These are phyloP conservation scores for Combretum micranthum DNA, from an alignment of 345 rosid genomes.

Conservation along the genomic window DNA sequence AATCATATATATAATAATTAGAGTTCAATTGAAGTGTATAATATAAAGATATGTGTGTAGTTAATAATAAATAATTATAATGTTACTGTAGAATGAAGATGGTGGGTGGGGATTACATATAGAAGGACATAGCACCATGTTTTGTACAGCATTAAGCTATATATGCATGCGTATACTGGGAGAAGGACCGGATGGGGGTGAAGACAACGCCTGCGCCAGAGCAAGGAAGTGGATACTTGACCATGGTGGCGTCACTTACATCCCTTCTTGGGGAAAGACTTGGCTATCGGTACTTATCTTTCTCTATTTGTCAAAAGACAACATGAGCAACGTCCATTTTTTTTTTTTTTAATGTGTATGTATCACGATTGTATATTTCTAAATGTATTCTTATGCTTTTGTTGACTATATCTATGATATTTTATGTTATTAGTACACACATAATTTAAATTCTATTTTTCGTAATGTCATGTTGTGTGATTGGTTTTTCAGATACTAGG, in stretches of 20 bases:
- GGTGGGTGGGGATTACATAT: constrained; percentile 36
- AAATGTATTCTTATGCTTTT: constrained; percentile 1
- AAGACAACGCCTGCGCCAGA: constrained; percentile 22
- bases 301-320: too few species aligned
- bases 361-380: not conserved
- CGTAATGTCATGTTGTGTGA: not conserved
- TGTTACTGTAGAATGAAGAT: constrained; percentile 32
- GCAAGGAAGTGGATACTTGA: constrained; percentile 30
- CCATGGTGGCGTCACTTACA: constrained; percentile 23
- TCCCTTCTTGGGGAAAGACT: constrained; percentile 35
- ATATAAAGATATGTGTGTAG: too few species aligned
- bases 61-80: too few species aligned
- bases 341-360: not conserved
- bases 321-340: too few species aligned
- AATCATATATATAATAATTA: too few species aligned
- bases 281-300: constrained; percentile 23
- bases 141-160: constrained; percentile 24
- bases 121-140: constrained; percentile 34
- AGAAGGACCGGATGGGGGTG: constrained; percentile 26
- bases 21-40: too few species aligned
- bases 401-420: too few species aligned
- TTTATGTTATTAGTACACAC: not conserved
- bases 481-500: constrained; percentile 17
- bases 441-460: not conserved
- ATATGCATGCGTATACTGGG: constrained; percentile 33